phyloP scores from a whole-genome alignment of 139 green algal species.

The Edaphochlamys debaryana region DNA sequence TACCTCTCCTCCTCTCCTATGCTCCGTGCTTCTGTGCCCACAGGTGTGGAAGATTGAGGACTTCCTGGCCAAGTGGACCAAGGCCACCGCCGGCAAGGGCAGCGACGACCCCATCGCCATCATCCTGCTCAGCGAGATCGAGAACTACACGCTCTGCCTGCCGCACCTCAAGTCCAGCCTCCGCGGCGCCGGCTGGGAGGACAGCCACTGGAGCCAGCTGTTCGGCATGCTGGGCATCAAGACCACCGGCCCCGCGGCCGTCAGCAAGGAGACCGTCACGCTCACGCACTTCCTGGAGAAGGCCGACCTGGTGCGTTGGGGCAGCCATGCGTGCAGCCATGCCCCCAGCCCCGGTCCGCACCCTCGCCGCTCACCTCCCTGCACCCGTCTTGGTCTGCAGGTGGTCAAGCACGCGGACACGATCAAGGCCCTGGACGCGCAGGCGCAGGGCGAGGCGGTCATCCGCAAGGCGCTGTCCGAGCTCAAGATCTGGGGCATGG shows the following conservation, averaged over 20 bases:
- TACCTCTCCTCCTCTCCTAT: too few species aligned
- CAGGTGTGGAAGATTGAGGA: conserved; percentile 85
- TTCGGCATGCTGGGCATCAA: conserved; percentile 76
- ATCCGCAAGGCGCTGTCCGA: conserved; percentile 83
- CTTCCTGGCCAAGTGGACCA: conserved; percentile 82
- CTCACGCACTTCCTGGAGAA: conserved; percentile 79
- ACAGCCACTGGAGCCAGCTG: conserved; percentile 82
- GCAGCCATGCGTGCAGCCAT: too few species aligned
- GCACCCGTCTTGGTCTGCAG: too few species aligned
- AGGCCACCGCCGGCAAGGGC: conserved; percentile 52
- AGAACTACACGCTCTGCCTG: conserved; percentile 68
- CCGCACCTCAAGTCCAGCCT: conserved; percentile 76
- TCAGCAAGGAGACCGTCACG: conserved; percentile 76
- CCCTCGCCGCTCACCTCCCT: background rate
- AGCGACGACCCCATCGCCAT: conserved; percentile 65
- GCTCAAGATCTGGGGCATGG: conserved; percentile 83
- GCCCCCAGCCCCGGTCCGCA: background rate
- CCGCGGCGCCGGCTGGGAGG: conserved; percentile 76
- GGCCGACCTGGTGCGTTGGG: conserved; percentile 50
- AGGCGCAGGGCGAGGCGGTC: conserved; percentile 79
- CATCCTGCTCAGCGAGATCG: conserved; percentile 71
- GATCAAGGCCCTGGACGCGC: conserved; percentile 77
- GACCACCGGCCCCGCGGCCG: conserved; percentile 53
- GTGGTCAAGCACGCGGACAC: conserved; percentile 65
- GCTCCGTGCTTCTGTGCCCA: too few species aligned